Percentiles rank a stretch among this genome's conserved stretches.
Evolutionary conservation across 176 grass and related monocot genomes (phyloP).

Genomic region (Neostapfia colusana): DNA sequence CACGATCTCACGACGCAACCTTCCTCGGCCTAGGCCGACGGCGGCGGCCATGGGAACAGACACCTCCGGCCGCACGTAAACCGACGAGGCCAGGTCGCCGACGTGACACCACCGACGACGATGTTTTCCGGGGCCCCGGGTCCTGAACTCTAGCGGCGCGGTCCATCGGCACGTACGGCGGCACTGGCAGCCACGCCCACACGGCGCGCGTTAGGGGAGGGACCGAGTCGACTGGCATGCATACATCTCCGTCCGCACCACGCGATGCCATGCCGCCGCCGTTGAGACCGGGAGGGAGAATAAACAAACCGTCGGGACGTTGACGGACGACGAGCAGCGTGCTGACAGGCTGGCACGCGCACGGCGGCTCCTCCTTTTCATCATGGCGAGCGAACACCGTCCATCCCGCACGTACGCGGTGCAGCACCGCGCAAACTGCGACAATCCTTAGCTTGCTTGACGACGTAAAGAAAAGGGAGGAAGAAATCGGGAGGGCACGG

Average conservation of each 20-base stretch:
- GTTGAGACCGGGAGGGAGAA: background rate
- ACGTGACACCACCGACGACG: background rate
- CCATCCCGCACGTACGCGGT: background rate
- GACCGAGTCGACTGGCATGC: background rate
- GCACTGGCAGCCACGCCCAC: background rate
- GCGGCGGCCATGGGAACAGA: background rate
- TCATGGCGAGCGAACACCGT: background rate
- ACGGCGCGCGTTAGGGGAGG: background rate
- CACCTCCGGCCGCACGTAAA: background rate
- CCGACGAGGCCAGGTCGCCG: background rate
- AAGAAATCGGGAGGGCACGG: background rate
- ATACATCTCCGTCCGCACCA: background rate
- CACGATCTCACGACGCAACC: too few species aligned
- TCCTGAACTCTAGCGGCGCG: background rate
- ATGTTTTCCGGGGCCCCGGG: background rate
- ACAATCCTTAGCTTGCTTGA: background rate
- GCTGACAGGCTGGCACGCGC: background rate
- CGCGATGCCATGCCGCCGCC: background rate
- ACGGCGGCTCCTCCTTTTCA: background rate
- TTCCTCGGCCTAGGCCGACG: too few species aligned
- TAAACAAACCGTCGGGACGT: background rate
- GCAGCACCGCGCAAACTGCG: background rate
- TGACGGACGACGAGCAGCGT: background rate
- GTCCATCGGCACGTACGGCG: background rate
- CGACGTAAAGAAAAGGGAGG: background rate